A percentile compares a stretch with the other conserved stretches of the same genome.
phyloP scores from a whole-genome alignment of 2,329 filamentous ascomycete species.

The Colletotrichum lupini region DNA sequence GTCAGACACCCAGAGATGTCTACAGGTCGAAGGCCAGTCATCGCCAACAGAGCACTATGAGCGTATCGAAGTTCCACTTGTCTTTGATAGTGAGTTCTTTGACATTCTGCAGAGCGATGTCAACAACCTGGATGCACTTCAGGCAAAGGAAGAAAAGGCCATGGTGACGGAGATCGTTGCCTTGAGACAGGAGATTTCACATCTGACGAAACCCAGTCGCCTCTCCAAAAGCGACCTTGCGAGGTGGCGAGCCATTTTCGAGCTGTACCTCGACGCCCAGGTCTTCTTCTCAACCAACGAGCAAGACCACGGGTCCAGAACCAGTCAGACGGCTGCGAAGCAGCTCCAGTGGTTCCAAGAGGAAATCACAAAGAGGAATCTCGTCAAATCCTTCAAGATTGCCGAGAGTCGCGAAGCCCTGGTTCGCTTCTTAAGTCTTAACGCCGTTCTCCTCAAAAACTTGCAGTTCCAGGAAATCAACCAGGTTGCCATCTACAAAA shows the following conservation, averaged over 20 bases:
- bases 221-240: slow-evolving; percentile 75
- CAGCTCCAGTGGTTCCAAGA: slow-evolving; percentile 78
- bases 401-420: slow-evolving; percentile 73
- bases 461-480: slow-evolving; percentile 90
- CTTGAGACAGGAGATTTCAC: slow-evolving; percentile 73
- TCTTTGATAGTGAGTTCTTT: slow-evolving; percentile 85
- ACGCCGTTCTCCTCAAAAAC: slow-evolving; percentile 80
- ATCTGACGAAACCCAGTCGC: slow-evolving; percentile 71
- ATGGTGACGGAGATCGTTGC: slow-evolving; percentile 72
- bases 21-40: slow-evolving; percentile 7
- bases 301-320: slow-evolving; percentile 73
- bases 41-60: slow-evolving; percentile 26
- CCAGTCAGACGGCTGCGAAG: slow-evolving; percentile 72
- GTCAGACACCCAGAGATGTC: slow-evolving; percentile 35
- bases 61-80: slow-evolving; percentile 78
- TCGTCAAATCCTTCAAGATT: slow-evolving; percentile 73
- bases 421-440: slow-evolving; percentile 76
- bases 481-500: slow-evolving; percentile 80
- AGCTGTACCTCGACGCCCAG: slow-evolving; percentile 81
- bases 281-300: slow-evolving; percentile 87
- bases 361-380: slow-evolving; percentile 69
- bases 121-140: slow-evolving; percentile 74
- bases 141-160: slow-evolving; percentile 71
- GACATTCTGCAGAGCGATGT: slow-evolving; percentile 79
- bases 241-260: slow-evolving; percentile 84